These are phyloP conservation scores for Yamadazyma buinensis DNA, from an alignment of 1,139 yeast genomes.

Conservation along the genomic window DNA sequence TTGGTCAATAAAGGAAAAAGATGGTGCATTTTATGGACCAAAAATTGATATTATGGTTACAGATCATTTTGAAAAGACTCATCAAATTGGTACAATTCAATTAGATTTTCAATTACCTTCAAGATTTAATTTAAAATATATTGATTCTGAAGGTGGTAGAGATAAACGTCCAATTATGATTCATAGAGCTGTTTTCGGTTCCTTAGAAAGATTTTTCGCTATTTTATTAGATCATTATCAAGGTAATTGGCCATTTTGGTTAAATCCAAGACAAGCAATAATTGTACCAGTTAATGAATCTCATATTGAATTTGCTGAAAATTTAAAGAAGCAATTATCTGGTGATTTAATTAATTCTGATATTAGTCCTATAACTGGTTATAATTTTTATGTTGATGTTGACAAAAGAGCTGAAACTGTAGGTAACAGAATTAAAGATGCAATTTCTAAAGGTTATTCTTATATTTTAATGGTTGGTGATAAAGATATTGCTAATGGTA, in stretches of 20 bases:
- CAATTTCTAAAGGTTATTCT: conserved; percentile 71
- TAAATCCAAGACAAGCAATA: conserved; percentile 90
- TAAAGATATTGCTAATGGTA: conserved; percentile 61
- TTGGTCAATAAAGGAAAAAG: conserved; percentile 84
- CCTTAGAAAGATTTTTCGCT: conserved; percentile 89
- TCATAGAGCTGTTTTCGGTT: conserved; percentile 94
- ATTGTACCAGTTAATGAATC: conserved; percentile 73
- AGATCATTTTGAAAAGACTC: conserved; percentile 80
- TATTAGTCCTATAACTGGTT: conserved; percentile 53
- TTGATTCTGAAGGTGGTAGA: conserved; percentile 45
- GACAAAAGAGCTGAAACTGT: conserved; percentile 75
- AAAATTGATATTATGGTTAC: conserved; percentile 82
- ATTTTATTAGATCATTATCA: conserved; percentile 83
- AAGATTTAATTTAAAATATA: conserved; percentile 72
- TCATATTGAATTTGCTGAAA: conserved; percentile 53
- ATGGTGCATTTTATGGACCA: conserved; percentile 99
- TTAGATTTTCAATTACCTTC: conserved; percentile 92
- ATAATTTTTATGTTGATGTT: conserved; percentile 70
- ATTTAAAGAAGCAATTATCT: conserved; percentile 43
- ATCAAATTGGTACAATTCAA: conserved; percentile 95
- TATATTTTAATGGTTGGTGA: conserved; percentile 86
- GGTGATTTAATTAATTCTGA: conserved; percentile 41
- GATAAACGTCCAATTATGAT: conserved; percentile 78
- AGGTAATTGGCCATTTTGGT: conserved; percentile 99
- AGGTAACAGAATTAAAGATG: conserved; percentile 76